Percentiles rank a stretch among this genome's conserved stretches.
phyloP scores from a whole-genome alignment of 1,139 yeast genomes.

The Pneumocystis murina region DNA sequence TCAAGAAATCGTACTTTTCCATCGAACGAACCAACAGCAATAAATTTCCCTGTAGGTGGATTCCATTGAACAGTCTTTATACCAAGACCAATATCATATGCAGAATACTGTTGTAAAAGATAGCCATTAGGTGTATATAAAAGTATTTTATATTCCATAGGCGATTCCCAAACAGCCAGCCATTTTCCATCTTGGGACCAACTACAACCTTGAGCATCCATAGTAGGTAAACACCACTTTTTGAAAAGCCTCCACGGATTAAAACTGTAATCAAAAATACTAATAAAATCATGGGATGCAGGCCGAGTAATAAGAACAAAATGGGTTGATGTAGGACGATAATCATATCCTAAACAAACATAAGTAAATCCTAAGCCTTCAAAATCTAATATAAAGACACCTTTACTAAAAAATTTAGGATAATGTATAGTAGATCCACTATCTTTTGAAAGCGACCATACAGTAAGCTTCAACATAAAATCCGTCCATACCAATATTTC shows the following conservation, averaged over 20 bases:
- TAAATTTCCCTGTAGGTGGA: conserved; percentile 11
- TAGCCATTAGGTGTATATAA: conserved; percentile 12
- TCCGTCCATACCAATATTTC: conserved; percentile 15
- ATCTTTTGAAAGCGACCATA: conserved; percentile 6
- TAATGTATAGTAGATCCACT: conserved; percentile 3
- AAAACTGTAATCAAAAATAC: conserved; percentile 5
- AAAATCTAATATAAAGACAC: neutral
- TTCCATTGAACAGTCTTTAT: conserved; percentile 12
- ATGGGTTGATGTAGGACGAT: conserved; percentile 13
- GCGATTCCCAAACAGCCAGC: conserved; percentile 15
- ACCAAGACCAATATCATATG: conserved; percentile 9
- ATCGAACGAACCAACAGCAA: conserved; percentile 15
- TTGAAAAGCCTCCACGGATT: conserved; percentile 4
- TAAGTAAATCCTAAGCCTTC: neutral
- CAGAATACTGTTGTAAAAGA: conserved; percentile 8
- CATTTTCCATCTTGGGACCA: conserved; percentile 18
- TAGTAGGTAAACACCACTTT: conserved; percentile 8
- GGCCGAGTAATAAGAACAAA: conserved; percentile 14
- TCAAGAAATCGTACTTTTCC: conserved; percentile 14
- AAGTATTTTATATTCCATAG: conserved; percentile 13
- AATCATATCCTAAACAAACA: conserved; percentile 8
- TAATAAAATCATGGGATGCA: conserved; percentile 12
- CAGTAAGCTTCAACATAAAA: conserved; percentile 12
- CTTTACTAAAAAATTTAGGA: neutral
- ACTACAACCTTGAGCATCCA: conserved; percentile 14